Base-by-base conservation (phyloP, 2,329 filamentous ascomycete genomes). In the Plenodomus biglobosus region DNA sequence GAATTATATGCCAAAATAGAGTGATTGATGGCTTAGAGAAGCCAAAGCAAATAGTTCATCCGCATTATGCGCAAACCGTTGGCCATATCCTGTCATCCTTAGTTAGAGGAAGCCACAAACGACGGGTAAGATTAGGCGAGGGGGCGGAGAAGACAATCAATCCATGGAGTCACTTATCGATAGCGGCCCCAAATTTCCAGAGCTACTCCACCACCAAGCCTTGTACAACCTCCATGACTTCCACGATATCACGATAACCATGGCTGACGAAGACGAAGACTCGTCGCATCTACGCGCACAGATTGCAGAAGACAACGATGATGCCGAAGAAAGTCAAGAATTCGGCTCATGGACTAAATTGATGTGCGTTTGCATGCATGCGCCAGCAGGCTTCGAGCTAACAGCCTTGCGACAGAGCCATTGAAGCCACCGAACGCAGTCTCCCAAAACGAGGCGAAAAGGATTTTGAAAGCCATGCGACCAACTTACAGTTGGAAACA, bases 381-480 rank as follows among this genome's bases (percentile, higher is more conserved):
- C 7, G 38, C 27, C 27, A 27, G 19, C 22, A 36, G 20, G n/a
- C 39, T 37, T 38, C 27, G 20, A 22, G 43, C 55, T 56, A 37
- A 46, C 46, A 48, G 18, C 11, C 15, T 24, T 6, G n/a, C 48
- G 36, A 43, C 45, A 68, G 64, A 30, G 49, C 53, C 35, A 51
- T 59, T 36, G 60, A 60, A 38, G 58, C 52, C 40, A 56, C 61
- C 43, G 50, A 53, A n/a, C 61, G 75, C 76, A 83, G 84, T 60
- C 81, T 92, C 10, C 90, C 95, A 30, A 91, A 92, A 58, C 90
- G 91, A 55, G 94, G 94, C 52, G 91, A 95, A 70, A 99, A 99
- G 73, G 94, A 99, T 75, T 99, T 96, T 70, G 94, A 97, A 74
- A 86, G 88, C 21, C 91, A 97, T 73, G 88, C 89, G 40, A 97